Base-by-base conservation (phyloP, 768 basidiomycete species). In the Chlorophyllum brunneum region DNA sequence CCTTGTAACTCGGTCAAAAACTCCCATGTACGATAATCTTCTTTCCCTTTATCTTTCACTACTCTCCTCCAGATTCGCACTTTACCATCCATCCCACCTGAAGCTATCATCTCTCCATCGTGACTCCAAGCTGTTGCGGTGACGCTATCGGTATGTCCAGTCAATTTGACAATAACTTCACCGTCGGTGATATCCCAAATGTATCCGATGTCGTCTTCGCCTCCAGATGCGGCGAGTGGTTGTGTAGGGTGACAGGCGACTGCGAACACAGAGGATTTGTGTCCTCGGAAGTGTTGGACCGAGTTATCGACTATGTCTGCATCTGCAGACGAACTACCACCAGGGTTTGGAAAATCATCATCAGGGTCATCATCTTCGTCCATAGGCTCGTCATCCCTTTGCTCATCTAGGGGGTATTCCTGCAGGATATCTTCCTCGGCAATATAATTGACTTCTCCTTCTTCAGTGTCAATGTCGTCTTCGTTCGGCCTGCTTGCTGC, bases 51-150 rank as follows among this genome's bases (percentile, higher is more conserved):
- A 36, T 85, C 83, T 58, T 74, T 86, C 4, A 84, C 86, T 11
- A 92, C 87, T 61, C 92, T 76, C 63, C 87, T 74, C 97, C 97
- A 99, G 55, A 99, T 72, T 56, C 95, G 77, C 33, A 98, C 86
- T 65, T 83, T 86, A 7, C 97, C 97, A 62, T 99, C 97, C 97
- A 99, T 98, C 0, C 97, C 97, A 8, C 95, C 97, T 0, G 95
- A 97, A 13, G 95, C 85, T 52, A 95, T 77, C 79, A 97, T 79
- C 70, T 97, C 88, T 2, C 97, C 97, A 64, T 98, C 95, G 0
- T 73, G 61, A 65, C 84, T 95, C 80, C 90, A 99, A 18, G 77
- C 85, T 3, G 79, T 77, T 48, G 76, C 76, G 4, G 85, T 84
- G 41, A 99, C 92, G 56, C 92, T 94, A 65, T 99, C 97, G 5